A percentile compares a stretch with the other conserved stretches of the same genome.
Conservation (phyloP, 129 eudicot species). For the Helichrysum umbraculigerum region DNA sequence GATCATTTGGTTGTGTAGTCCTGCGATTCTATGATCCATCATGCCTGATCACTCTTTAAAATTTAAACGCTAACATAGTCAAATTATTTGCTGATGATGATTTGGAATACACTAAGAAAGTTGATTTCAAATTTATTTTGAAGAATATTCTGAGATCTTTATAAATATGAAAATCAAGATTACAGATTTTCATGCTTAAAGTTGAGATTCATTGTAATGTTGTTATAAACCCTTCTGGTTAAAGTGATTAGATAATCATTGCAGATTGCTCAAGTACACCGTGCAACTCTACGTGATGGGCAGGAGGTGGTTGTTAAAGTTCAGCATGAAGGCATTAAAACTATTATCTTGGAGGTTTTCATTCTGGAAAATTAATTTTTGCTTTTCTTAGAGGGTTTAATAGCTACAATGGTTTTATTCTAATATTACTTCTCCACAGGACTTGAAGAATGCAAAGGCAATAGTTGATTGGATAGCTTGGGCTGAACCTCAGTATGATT, state of each 20-base stretch:
- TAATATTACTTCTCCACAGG: conserved; percentile 45
- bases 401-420: conserved; percentile 8
- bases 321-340: conserved; percentile 88
- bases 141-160: not conserved
- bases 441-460: conserved; percentile 88
- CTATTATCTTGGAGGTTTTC: conserved; percentile 76
- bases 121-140: not conserved
- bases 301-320: conserved; percentile 95
- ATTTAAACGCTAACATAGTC: not conserved
- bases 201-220: not conserved
- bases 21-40: not conserved
- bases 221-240: not conserved
- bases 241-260: conserved; percentile 5
- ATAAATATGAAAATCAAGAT: not conserved
- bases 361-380: conserved; percentile 19
- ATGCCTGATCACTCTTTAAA: not conserved
- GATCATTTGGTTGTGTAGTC: not conserved
- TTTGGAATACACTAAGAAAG: not conserved
- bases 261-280: conserved; percentile 99
- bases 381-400: not conserved
- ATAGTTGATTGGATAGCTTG: conserved; percentile 99
- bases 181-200: not conserved
- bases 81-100: not conserved
- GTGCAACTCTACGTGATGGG: conserved; percentile 83
- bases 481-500: conserved; percentile 99